These are phyloP conservation scores for Colletotrichum sublineola DNA, from an alignment of 2,329 filamentous ascomycete species.

Conservation along the genomic window DNA sequence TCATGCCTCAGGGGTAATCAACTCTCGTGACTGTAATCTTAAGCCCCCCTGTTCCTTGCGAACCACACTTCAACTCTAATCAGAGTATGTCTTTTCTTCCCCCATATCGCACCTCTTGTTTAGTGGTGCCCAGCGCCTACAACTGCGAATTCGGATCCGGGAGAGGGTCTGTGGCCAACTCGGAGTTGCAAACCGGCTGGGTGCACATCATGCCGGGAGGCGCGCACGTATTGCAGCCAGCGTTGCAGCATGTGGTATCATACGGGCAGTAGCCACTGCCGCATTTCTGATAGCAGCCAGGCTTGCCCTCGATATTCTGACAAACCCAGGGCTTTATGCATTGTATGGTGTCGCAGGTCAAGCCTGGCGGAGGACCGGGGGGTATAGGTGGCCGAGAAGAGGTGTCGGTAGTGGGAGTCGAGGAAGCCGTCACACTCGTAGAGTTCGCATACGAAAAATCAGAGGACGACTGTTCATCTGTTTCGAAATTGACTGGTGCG, in stretches of 20 bases:
- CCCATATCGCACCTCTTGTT: too few species aligned
- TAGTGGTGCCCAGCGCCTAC: background rate
- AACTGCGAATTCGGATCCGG: background rate
- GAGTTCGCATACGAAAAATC: background rate
- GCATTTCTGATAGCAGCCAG: background rate
- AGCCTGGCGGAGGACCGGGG: background rate
- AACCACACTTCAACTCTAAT: background rate
- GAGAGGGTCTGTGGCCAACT: background rate
- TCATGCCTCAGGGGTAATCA: constrained; percentile 26
- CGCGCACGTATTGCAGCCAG: background rate
- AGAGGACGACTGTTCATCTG: background rate
- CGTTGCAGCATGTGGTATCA: background rate
- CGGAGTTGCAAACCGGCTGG: background rate
- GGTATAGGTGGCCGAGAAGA: background rate
- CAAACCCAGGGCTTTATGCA: background rate
- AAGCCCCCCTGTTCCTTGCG: too few species aligned
- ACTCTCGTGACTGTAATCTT: background rate
- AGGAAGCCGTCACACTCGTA: background rate
- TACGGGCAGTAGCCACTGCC: background rate
- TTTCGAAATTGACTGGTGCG: background rate
- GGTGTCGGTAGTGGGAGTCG: background rate
- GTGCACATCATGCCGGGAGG: background rate
- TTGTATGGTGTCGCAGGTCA: background rate
- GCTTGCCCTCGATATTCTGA: background rate
- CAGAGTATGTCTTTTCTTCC: too few species aligned